These are phyloP conservation scores for Cyclotella distinguenda DNA, from an alignment of 108 stramenopile species.

Conservation along the genomic window DNA sequence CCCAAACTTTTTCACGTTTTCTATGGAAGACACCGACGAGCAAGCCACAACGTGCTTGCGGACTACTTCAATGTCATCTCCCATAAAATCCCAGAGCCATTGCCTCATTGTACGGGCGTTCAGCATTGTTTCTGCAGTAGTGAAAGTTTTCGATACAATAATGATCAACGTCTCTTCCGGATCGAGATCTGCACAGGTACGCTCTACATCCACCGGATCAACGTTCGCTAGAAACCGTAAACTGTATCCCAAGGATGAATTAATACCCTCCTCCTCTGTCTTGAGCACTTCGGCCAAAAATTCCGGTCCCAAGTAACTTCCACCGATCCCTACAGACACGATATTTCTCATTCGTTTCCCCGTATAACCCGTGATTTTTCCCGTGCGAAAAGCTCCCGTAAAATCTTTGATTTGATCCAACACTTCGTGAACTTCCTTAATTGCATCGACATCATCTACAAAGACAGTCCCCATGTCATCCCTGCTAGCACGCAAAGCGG, in stretches of 20 bases:
- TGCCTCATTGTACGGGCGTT: conserved; percentile 96
- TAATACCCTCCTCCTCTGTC: conserved; percentile 86
- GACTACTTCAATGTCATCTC: conserved; percentile 87
- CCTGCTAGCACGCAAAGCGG: conserved; percentile 89
- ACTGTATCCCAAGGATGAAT: conserved; percentile 82
- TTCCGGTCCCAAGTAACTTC: conserved; percentile 96
- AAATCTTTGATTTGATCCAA: conserved; percentile 90
- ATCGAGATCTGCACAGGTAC: conserved; percentile 90
- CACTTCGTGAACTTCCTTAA: conserved; percentile 91
- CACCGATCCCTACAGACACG: conserved; percentile 98
- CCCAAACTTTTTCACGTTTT: conserved; percentile 85
- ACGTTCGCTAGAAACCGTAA: conserved; percentile 97
- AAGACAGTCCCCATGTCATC: conserved; percentile 58
- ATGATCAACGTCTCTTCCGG: conserved; percentile 92
- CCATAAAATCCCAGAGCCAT: conserved; percentile 97
- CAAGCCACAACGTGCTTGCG: conserved; percentile 97
- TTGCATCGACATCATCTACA: conserved; percentile 89
- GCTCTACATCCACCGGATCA: conserved; percentile 97
- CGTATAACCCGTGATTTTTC: conserved; percentile 89
- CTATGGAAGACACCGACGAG: conserved; percentile 69
- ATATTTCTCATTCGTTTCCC: conserved; percentile 95
- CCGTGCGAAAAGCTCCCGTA: conserved; percentile 85
- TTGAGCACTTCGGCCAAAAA: conserved; percentile 96
- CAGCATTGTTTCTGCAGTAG: conserved; percentile 99
- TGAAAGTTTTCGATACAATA: conserved; percentile 99